Evolutionary conservation across 805 yeast species (phyloP).

Genomic region (Pichia paraexigua): DNA sequence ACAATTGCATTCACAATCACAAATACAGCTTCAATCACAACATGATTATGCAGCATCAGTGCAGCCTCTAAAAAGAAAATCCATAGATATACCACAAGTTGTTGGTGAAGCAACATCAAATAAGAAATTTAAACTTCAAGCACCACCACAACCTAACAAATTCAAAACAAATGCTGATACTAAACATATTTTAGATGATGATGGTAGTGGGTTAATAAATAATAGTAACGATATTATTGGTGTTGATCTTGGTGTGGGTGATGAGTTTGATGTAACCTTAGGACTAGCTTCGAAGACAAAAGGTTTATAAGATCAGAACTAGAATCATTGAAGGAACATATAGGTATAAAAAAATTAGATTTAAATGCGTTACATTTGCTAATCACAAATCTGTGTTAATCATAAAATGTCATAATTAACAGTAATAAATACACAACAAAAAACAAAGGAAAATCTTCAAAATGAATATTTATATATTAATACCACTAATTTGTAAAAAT

Average conservation of each 20-base stretch:
- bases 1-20: background rate
- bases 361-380: too few species aligned
- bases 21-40: background rate
- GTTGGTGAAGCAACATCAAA: background rate
- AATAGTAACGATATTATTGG: background rate
- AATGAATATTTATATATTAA: background rate
- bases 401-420: background rate
- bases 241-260: background rate
- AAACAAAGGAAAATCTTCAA: background rate
- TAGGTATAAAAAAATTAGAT: too few species aligned
- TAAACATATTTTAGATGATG: background rate
- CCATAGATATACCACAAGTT: constrained; percentile 1
- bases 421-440: background rate
- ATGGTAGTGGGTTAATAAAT: background rate
- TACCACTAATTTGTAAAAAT: background rate
- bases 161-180: background rate
- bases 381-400: too few species aligned
- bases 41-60: background rate
- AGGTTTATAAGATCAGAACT: background rate
- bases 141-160: constrained; percentile 4
- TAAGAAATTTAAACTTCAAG: constrained; percentile 6
- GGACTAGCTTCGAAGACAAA: background rate
- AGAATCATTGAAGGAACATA: background rate
- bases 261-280: background rate
- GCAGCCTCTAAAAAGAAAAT: background rate